Evolutionary conservation across 2,329 filamentous ascomycete species (phyloP).

Genomic region (Colletotrichum neosansevieriae): DNA sequence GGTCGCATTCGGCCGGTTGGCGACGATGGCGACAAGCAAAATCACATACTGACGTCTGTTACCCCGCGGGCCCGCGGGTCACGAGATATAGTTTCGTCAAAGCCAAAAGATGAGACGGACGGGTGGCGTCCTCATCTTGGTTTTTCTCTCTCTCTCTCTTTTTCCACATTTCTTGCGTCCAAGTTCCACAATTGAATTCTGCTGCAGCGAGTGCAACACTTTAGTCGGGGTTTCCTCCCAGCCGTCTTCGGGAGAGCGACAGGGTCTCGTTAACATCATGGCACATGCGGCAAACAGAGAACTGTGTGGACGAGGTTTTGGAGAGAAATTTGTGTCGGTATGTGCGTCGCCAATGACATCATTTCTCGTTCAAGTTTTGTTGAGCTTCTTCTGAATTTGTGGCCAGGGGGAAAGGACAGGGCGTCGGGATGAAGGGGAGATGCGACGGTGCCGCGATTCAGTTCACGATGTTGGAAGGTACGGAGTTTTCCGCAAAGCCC

Average conservation of each 20-base stretch:
- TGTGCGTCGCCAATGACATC: neutral
- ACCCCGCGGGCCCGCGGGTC: no score
- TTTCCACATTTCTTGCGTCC: no score
- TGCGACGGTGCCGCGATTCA: constrained; percentile 6
- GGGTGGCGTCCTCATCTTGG: no score
- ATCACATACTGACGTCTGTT: neutral
- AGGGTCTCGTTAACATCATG: neutral
- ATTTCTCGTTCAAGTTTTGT: neutral
- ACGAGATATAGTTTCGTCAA: no score
- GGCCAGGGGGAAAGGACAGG: no score
- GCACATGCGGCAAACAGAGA: neutral
- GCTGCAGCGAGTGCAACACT: no score
- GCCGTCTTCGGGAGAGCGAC: neutral
- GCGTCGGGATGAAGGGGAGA: neutral
- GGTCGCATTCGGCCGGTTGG: no score
- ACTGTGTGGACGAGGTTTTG: neutral
- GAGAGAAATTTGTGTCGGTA: no score
- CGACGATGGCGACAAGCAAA: no score
- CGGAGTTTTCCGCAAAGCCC: neutral
- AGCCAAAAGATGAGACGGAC: no score
- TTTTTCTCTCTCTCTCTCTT: fast-evolving
- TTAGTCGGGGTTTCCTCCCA: no score
- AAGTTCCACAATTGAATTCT: no score
- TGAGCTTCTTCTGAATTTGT: neutral
- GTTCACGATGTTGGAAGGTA: neutral